Conservation (phyloP, 805 yeast species). For the Hemisphaericaspora nanyangensis region DNA sequence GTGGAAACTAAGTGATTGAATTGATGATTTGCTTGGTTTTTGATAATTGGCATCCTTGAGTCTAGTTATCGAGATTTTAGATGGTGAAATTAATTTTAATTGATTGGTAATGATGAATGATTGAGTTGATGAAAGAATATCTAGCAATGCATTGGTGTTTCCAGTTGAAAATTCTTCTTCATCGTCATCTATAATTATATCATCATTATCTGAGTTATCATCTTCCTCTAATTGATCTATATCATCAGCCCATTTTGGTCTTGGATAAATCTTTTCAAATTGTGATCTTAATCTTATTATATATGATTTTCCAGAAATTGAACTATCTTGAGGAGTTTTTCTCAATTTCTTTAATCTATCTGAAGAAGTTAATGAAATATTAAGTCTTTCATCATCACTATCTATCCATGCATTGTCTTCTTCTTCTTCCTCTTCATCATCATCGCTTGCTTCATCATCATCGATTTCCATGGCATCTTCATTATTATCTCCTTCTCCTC, state of each 20-base stretch:
- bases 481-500: conserved; percentile 33
- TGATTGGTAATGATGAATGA: conserved; percentile 41
- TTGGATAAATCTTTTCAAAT: conserved; percentile 68
- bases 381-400: conserved; percentile 80
- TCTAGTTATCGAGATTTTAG: conserved; percentile 70
- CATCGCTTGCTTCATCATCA: conserved; percentile 20
- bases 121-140: conserved; percentile 27
- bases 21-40: conserved; percentile 67
- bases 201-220: conserved; percentile 15
- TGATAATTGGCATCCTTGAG: conserved; percentile 81
- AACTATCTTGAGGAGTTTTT: conserved; percentile 48
- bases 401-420: conserved; percentile 66
- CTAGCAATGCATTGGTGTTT: conserved; percentile 28
- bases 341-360: conserved; percentile 73
- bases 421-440: conserved; percentile 21
- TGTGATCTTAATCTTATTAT: conserved; percentile 66
- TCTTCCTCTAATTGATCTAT: conserved; percentile 32
- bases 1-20: conserved; percentile 86
- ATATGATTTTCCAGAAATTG: conserved; percentile 58
- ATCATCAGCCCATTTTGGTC: conserved; percentile 73
- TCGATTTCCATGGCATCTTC: conserved; percentile 25
- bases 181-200: conserved; percentile 16
- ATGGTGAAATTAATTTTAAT: conserved; percentile 62
- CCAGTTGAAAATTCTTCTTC: conserved; percentile 19
- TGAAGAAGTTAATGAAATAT: conserved; percentile 54